Conservation (phyloP, 345 rosid genomes). For the Abelmoschus esculentus region DNA sequence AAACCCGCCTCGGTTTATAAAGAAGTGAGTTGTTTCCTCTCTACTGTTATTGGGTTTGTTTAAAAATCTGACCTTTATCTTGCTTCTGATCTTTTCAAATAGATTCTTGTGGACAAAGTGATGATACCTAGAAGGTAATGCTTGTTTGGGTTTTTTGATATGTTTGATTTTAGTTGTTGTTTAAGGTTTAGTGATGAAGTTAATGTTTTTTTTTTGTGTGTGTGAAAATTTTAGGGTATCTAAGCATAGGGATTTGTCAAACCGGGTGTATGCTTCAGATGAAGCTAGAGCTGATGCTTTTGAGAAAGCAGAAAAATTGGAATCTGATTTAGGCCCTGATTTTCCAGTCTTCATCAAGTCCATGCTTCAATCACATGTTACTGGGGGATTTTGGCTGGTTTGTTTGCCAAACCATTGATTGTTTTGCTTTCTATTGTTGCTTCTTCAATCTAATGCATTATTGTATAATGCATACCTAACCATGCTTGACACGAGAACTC, state of each 20-base stretch:
- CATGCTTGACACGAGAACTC: neutral
- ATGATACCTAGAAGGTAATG: conserved; percentile 39
- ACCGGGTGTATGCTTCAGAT: conserved; percentile 52
- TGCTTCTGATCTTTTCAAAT: conserved; percentile 1
- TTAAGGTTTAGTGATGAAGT: neutral
- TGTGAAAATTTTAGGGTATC: conserved; percentile 18
- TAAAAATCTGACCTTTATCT: neutral
- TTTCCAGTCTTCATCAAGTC: conserved; percentile 53
- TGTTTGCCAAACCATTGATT: neutral
- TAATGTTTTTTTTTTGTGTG: neutral
- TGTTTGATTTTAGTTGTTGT: neutral
- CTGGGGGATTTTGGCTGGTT: conserved; percentile 96
- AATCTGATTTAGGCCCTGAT: conserved; percentile 34
- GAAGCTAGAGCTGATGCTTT: conserved; percentile 47
- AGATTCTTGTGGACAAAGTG: conserved; percentile 36
- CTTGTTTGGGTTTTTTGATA: neutral
- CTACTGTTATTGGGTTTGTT: neutral
- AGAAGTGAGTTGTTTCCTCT: conserved; percentile 31
- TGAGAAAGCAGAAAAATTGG: conserved; percentile 56
- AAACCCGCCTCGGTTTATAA: conserved; percentile 45
- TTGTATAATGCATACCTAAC: neutral
- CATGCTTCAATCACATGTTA: conserved; percentile 85
- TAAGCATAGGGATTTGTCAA: conserved; percentile 37
- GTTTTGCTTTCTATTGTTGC: neutral
- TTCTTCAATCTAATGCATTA: neutral